These are phyloP conservation scores for Paramecium primaurelia DNA, from an alignment of 73 alveolate species.

Conservation along the genomic window DNA sequence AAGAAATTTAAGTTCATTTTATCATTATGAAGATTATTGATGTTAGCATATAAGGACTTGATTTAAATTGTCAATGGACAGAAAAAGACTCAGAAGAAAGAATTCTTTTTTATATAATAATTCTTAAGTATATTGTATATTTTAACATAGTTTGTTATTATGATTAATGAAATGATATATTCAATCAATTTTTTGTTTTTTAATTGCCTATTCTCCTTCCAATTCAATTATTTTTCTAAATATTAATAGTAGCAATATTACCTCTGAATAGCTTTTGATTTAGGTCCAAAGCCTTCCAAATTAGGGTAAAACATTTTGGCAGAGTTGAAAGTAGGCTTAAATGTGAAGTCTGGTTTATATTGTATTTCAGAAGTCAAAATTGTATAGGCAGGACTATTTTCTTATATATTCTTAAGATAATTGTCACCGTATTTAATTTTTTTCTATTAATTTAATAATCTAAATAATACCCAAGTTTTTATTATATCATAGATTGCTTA, in stretches of 20 bases:
- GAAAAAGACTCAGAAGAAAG: slow-evolving; percentile 86
- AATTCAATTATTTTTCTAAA: neutral
- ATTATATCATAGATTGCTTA: slow-evolving; percentile 83
- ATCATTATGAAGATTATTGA: slow-evolving; percentile 86
- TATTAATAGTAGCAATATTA: neutral
- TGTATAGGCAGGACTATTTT: neutral
- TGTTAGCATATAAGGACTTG: slow-evolving; percentile 86
- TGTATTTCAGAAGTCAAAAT: neutral
- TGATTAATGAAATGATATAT: neutral
- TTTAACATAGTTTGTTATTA: neutral
- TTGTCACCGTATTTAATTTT: neutral
- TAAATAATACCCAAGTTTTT: slow-evolving; percentile 53
- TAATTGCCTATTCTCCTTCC: neutral
- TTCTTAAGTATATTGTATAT: neutral
- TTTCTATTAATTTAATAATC: neutral
- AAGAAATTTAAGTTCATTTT: neutral
- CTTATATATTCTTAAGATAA: neutral
- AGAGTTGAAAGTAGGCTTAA: neutral
- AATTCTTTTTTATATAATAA: slow-evolving; percentile 70
- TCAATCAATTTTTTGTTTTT: neutral
- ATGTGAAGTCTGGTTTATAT: neutral
- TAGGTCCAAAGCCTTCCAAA: neutral
- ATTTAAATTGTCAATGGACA: slow-evolving; percentile 97
- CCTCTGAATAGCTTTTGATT: neutral
- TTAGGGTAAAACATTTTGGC: slow-evolving; percentile 42